Evolutionary conservation across 768 basidiomycete species (phyloP).

Genomic region (Phaeotremella skinneri): DNA sequence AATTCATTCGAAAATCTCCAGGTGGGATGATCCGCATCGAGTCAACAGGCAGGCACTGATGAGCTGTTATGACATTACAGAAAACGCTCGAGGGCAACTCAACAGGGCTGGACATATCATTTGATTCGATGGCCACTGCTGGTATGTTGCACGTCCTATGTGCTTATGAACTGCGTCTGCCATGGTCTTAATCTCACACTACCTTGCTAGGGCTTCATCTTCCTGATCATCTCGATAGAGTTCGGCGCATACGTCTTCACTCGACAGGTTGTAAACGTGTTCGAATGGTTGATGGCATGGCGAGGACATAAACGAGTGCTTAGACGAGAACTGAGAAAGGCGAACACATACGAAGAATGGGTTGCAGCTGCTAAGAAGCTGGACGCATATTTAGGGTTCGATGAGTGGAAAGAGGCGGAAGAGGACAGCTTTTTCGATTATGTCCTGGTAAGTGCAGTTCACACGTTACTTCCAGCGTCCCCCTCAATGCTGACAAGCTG

Average conservation of each 20-base stretch:
- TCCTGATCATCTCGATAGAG: conserved; percentile 74
- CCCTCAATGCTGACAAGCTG: background rate
- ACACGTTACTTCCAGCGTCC: conserved; percentile 54
- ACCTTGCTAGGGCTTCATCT: conserved; percentile 78
- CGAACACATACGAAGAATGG: conserved; percentile 86
- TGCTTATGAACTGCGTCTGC: background rate
- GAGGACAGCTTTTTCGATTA: conserved; percentile 91
- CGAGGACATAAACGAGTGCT: conserved; percentile 77
- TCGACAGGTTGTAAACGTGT: conserved; percentile 86
- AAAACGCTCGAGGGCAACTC: conserved; percentile 49
- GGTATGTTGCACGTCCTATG: conserved; percentile 19
- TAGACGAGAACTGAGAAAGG: conserved; percentile 69
- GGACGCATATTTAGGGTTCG: conserved; percentile 78
- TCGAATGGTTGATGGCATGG: conserved; percentile 92
- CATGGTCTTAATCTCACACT: background rate
- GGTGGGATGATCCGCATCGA: conserved; percentile 54
- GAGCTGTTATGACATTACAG: conserved; percentile 38
- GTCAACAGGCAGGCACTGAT: background rate
- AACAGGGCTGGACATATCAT: conserved; percentile 71
- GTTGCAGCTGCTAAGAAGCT: conserved; percentile 71
- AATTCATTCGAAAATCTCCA: conserved; percentile 76
- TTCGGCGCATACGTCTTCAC: conserved; percentile 77
- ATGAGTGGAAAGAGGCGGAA: conserved; percentile 81
- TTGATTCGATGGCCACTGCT: conserved; percentile 83
- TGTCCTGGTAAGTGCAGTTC: conserved; percentile 75